Conservation (phyloP, 257 asterid species). For the Anisodus tanguticus region DNA sequence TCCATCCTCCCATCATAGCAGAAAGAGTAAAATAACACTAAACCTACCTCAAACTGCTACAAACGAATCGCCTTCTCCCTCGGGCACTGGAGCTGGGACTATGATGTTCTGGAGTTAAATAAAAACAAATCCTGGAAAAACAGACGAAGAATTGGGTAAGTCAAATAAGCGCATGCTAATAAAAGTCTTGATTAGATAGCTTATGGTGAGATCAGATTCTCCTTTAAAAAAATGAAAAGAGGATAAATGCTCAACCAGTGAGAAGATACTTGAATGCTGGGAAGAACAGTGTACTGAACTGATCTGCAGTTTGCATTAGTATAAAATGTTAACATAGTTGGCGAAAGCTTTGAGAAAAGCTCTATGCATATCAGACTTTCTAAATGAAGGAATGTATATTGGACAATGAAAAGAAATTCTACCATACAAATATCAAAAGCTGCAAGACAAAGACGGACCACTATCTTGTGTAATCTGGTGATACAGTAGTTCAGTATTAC, state of each 20-base stretch:
- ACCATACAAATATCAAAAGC: not conserved
- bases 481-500: not conserved
- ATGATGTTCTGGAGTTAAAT: not conserved
- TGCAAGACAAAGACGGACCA: not conserved
- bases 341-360: not conserved
- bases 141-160: not conserved
- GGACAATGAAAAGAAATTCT: not conserved
- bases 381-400: not conserved
- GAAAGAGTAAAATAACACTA: slow-evolving; percentile 45
- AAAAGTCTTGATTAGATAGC: not conserved
- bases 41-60: slow-evolving; percentile 47
- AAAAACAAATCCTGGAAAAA: not conserved
- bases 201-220: not conserved
- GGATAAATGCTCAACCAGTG: not conserved
- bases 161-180: not conserved
- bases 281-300: not conserved
- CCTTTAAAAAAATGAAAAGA: not conserved
- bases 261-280: slow-evolving; percentile 12
- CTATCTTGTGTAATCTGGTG: not conserved
- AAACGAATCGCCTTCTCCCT: slow-evolving; percentile 51
- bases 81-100: not conserved
- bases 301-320: slow-evolving; percentile 19
- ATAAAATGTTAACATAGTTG: not conserved
- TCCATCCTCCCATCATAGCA: slow-evolving; percentile 63
- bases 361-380: not conserved